A percentile compares a stretch with the other conserved stretches of the same genome.
Conservation (phyloP, 108 stramenopile species). For the Conticribra guillardii region DNA sequence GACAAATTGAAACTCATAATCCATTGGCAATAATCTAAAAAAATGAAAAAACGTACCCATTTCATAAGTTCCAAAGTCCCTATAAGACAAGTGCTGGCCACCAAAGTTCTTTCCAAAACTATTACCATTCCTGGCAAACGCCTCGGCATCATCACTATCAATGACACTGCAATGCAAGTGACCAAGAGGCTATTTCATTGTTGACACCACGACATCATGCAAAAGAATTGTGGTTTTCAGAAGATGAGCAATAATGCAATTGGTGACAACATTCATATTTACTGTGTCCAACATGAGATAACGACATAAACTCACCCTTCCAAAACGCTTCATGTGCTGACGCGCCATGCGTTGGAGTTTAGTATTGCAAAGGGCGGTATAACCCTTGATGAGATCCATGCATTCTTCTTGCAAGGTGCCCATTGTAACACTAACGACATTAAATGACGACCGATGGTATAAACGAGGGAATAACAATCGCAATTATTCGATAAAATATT, state of each 20-base stretch:
- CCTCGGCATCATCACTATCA: conserved; percentile 76
- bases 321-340: conserved; percentile 56
- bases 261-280: no score
- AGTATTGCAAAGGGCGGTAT: conserved; percentile 54
- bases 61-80: conserved; percentile 84
- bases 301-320: conserved; percentile 22
- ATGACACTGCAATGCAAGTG: conserved; percentile 89
- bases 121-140: conserved; percentile 86
- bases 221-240: no score
- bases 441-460: background rate
- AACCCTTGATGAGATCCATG: conserved; percentile 57
- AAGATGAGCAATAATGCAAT: no score
- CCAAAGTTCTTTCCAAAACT: conserved; percentile 84
- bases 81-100: conserved; percentile 68
- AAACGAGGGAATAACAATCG: background rate
- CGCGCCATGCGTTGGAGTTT: conserved; percentile 76
- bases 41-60: conserved; percentile 42
- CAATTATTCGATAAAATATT: no score
- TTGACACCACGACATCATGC: no score
- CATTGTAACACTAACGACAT: conserved; percentile 61
- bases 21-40: background rate
- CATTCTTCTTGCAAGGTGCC: conserved; percentile 59
- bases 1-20: no score
- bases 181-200: conserved; percentile 59
- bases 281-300: background rate